These are phyloP conservation scores for Rhynchosporium secalis DNA, from an alignment of 2,329 filamentous ascomycete species.

Conservation along the genomic window DNA sequence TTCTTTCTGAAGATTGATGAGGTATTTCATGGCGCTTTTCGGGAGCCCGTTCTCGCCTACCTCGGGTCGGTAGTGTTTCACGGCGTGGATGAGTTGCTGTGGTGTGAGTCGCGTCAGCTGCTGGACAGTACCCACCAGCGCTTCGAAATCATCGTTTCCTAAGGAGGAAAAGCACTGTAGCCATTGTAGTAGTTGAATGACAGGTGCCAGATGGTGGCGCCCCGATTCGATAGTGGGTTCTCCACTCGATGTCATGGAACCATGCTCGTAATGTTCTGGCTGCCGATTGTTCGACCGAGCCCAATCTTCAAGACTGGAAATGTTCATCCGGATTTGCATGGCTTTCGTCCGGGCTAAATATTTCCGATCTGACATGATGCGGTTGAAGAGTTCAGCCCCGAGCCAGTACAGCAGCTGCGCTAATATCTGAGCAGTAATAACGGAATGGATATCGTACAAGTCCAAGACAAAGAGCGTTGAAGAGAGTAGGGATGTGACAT, in stretches of 20 bases:
- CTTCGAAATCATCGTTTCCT: slow-evolving; percentile 80
- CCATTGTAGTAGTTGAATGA: slow-evolving; percentile 95
- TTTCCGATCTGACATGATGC: slow-evolving; percentile 93
- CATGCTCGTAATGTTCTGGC: slow-evolving; percentile 93
- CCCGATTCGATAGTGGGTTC: slow-evolving; percentile 86
- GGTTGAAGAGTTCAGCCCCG: slow-evolving; percentile 93
- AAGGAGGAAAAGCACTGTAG: slow-evolving; percentile 96
- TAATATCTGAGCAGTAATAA: slow-evolving; percentile 88
- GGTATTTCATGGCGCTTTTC: slow-evolving; percentile 85
- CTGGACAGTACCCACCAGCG: slow-evolving; percentile 82
- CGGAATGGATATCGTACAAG: slow-evolving; percentile 97
- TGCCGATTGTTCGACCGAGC: slow-evolving; percentile 89
- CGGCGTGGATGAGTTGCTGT: slow-evolving; percentile 86
- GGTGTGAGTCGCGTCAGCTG: slow-evolving; percentile 83
- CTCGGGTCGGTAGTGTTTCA: slow-evolving; percentile 90
- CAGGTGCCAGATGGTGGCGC: slow-evolving; percentile 79
- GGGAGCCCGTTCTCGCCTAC: slow-evolving; percentile 91
- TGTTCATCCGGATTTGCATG: slow-evolving; percentile 99
- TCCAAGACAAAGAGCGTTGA: slow-evolving; percentile 97
- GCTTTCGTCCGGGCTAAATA: slow-evolving; percentile 96
- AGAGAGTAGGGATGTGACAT: slow-evolving; percentile 91
- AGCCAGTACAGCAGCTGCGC: slow-evolving; percentile 96
- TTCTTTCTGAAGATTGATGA: slow-evolving; percentile 77
- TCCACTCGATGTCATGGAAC: slow-evolving; percentile 79
- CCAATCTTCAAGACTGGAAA: slow-evolving; percentile 95